These are phyloP conservation scores for Debaryomyces maramus DNA, from an alignment of 805 yeast genomes.

Conservation along the genomic window DNA sequence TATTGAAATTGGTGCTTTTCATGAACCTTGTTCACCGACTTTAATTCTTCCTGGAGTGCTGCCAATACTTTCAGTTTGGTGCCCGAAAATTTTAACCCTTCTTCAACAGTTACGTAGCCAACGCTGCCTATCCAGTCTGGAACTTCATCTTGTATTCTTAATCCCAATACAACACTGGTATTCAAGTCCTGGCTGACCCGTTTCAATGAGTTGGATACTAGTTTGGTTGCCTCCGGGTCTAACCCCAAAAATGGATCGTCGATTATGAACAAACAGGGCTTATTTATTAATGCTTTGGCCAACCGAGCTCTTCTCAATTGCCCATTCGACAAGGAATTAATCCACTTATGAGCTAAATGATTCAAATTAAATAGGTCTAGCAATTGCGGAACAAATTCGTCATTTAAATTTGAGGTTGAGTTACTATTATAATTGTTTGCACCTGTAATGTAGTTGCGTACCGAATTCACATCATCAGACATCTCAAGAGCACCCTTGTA, in stretches of 20 bases:
- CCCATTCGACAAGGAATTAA: constrained; percentile 88
- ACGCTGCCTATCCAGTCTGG: constrained; percentile 82
- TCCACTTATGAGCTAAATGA: constrained; percentile 68
- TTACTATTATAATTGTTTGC: constrained; percentile 51
- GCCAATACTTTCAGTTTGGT: constrained; percentile 25
- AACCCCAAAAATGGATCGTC: constrained; percentile 94
- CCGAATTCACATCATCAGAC: constrained; percentile 66
- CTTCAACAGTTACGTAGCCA: constrained; percentile 54
- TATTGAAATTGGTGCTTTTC: constrained; percentile 5
- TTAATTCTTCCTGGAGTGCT: constrained; percentile 14
- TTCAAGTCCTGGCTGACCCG: constrained; percentile 32
- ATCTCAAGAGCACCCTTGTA: constrained; percentile 61
- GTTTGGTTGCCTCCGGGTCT: constrained; percentile 68
- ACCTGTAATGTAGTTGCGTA: constrained; percentile 53
- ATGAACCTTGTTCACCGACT: constrained; percentile 15
- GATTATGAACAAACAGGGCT: constrained; percentile 66
- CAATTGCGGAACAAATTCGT: constrained; percentile 39
- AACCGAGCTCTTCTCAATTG: constrained; percentile 89
- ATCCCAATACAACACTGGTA: constrained; percentile 68
- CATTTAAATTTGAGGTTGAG: constrained; percentile 14
- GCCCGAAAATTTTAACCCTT: constrained; percentile 57
- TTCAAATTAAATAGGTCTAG: constrained; percentile 53
- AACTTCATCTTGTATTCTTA: constrained; percentile 69
- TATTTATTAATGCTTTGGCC: constrained; percentile 66
- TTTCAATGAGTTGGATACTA: constrained; percentile 56